Conservation (phyloP, 495 filamentous ascomycete species). For the Apiosordaria backusii region DNA sequence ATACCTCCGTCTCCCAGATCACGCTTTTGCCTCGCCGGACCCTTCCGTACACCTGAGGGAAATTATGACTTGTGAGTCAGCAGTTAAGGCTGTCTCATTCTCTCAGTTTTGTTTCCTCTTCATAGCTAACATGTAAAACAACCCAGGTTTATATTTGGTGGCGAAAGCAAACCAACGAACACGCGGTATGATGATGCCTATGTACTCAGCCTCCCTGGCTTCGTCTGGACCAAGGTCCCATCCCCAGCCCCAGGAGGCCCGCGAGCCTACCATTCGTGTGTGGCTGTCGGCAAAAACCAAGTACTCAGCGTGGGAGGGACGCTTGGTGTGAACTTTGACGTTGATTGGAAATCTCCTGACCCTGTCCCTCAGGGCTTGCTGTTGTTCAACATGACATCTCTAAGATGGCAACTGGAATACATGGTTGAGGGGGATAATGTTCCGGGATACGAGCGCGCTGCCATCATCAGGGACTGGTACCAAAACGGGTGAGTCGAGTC, state of each 20-base stretch:
- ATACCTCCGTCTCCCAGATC: background rate
- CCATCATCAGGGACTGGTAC: background rate
- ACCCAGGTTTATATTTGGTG: background rate
- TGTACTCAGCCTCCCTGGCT: slow-evolving; percentile 3
- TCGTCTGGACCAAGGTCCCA: background rate
- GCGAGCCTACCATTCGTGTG: background rate
- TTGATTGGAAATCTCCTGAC: background rate
- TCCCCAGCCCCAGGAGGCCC: background rate
- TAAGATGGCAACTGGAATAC: slow-evolving; percentile 5
- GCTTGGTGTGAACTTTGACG: no score
- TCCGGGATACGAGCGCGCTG: background rate
- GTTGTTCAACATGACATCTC: slow-evolving; percentile 1
- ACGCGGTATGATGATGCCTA: background rate
- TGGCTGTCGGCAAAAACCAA: background rate
- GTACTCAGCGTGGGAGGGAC: background rate
- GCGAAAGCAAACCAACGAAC: background rate
- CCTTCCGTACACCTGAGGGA: background rate
- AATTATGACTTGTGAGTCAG: background rate
- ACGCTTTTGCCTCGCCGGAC: background rate
- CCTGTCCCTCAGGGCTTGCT: background rate
- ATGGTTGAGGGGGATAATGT: background rate
- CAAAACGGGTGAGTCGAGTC: background rate
- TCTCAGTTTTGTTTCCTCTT: background rate
- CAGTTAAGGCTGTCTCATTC: no score
- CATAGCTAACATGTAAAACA: background rate